Evolutionary conservation across 1,284 basidiomycete genomes (phyloP), one percentile per base, ranked within the genome.

Genomic region (Microbotryomycetes sp.): DNA sequence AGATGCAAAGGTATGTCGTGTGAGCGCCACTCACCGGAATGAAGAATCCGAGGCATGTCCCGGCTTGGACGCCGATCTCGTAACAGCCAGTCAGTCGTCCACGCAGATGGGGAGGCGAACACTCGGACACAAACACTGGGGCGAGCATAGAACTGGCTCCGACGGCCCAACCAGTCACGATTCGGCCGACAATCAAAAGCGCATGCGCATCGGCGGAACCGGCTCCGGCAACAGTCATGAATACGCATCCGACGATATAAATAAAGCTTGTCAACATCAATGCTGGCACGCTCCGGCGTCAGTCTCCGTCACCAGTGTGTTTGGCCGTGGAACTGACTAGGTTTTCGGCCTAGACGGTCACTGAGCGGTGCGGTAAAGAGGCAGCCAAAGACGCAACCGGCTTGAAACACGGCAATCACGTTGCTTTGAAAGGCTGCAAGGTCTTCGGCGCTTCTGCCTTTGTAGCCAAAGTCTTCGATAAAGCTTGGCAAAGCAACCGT

Each of bases 321-420:
- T n/a, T n/a, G n/a, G n/a, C n/a, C n/a, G n/a, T n/a, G n/a, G n/a
- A n/a, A n/a, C n/a, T n/a, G n/a, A n/a, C n/a, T n/a, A n/a, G n/a
- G n/a, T 31, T 55, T 55, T 7, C 54, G 28, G 13, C 54, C 54
- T 6, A 47, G 16, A 26, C 26, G 7, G 54, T 41, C 54, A 46
- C 28, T 21, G 35, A 55, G 7, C 9, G 54, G 54, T 6, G 21
- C 54, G 45, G 30, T 24, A 31, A 46, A 9, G 28, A 28, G 21
- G 26, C 31, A 18, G 6, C 54, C 54, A 16, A 46, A n/a, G 30
- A 45, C 16, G 13, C 30, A 29, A 46, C 54, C 54, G n/a, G 54
- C 54, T 18, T 29, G 31, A 31, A 55, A 55, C n/a, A 46, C 26
- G 41, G 54, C 45, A 24, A 55, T 31, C 16, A 55, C 26, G 54